Evolutionary conservation across 257 asterid species (phyloP).

Genomic region (Nicotiana attenuata): DNA sequence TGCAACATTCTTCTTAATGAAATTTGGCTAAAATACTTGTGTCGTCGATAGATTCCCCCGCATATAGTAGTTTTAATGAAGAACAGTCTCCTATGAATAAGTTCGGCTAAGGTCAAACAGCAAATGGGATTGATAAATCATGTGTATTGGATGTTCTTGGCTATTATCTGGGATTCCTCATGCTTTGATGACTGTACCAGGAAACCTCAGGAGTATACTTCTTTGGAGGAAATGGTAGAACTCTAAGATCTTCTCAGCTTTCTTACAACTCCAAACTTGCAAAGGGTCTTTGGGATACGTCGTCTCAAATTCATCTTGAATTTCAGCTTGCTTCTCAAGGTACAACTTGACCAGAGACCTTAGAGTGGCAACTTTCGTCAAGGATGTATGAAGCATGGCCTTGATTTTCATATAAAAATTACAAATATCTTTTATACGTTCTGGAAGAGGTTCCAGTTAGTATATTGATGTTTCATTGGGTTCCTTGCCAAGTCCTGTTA

Average conservation of each 20-base stretch:
- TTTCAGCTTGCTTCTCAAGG: slow-evolving; percentile 26
- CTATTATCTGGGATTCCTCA: neutral
- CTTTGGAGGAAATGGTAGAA: slow-evolving; percentile 72
- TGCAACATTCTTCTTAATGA: neutral
- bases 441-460: neutral
- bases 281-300: slow-evolving; percentile 62
- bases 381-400: neutral
- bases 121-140: neutral
- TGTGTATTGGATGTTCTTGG: neutral
- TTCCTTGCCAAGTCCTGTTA: neutral
- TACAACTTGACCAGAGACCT: slow-evolving; percentile 9
- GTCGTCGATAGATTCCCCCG: neutral
- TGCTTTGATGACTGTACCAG: slow-evolving; percentile 25
- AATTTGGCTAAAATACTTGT: neutral
- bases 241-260: slow-evolving; percentile 50
- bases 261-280: slow-evolving; percentile 57
- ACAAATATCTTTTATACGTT: neutral
- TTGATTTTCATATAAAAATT: neutral
- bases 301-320: slow-evolving; percentile 51
- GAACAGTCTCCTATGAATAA: neutral
- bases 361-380: neutral
- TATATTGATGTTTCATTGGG: neutral
- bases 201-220: slow-evolving; percentile 78
- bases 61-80: neutral
- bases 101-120: neutral